Evolutionary conservation across 805 yeast species (phyloP), one percentile per base, ranked within the genome.

Genomic region (Jamesozyma gamospora): DNA sequence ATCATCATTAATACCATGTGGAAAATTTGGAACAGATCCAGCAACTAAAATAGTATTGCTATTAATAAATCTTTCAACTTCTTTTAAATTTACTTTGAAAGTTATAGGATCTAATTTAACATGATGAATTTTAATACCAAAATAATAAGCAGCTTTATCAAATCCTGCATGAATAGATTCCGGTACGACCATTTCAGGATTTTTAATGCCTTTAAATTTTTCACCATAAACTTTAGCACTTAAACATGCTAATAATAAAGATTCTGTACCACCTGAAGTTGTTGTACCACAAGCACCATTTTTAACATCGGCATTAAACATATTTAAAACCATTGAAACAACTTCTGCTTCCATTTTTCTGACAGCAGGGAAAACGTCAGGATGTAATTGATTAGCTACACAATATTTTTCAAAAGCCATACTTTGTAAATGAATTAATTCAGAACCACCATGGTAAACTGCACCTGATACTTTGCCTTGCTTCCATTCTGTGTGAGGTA

Each of bases 11-110:
- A 92, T 82, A 11, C 98, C 98, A 58, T 90, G 96, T 3, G 98
- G 97, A 63, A 79, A 90, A 65, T 90, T 90, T 30, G 98, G 97
- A 6, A 96, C 96, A 1, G 97, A 88, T 1, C 97, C 97, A 6
- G 77, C 84, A 18, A 90, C 63, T 35, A 90, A 65, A 4, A 86
- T 82, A 0, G 98, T 92, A 60, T 88, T 87, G 2, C 64, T 56
- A 50, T 82, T 86, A 45, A 92, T 77, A 36, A 82, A 68, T 19
- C 75, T 65, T 48, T 70, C 69, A 36, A 84, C 85, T 39, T 76
- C 74, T 1, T 56, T 55, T 18, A 79, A 52, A 50, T 87, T 79
- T 9, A 82, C 96, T 55, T 80, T 66, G 58, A 59, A 82, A 8
- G 86, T 75, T 14, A 55, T 61, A 1, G 81, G 76, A 52, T 81